A percentile compares a stretch with the other conserved stretches of the same genome.
Conservation (phyloP, 202 grass and related monocot species). For the Saccharum hybrid region DNA sequence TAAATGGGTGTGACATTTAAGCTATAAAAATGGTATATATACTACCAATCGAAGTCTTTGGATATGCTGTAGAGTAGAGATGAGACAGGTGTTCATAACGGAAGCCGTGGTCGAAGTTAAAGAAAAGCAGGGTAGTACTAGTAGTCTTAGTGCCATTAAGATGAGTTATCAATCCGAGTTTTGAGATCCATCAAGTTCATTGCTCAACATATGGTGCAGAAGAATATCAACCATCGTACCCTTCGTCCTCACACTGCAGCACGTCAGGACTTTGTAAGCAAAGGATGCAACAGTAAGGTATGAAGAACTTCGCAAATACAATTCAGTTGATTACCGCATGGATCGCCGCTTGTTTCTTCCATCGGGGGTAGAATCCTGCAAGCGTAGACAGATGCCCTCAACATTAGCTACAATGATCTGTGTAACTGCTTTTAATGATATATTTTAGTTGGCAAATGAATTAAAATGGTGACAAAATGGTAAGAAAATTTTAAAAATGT, state of each 20-base stretch:
- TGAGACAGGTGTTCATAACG: neutral
- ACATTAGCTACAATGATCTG: slow-evolving; percentile 5
- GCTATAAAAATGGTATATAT: slow-evolving; percentile 16
- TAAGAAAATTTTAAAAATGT: neutral
- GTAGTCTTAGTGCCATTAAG: slow-evolving; percentile 34
- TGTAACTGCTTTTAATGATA: slow-evolving; percentile 14
- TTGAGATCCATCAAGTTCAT: slow-evolving; percentile 73
- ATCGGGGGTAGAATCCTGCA: slow-evolving; percentile 47
- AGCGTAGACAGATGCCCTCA: slow-evolving; percentile 6
- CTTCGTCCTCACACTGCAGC: slow-evolving; percentile 64
- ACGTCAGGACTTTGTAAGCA: slow-evolving; percentile 33
- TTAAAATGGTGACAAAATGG: neutral
- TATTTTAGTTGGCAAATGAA: neutral
- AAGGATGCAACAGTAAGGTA: slow-evolving; percentile 24
- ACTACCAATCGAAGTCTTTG: slow-evolving; percentile 7
- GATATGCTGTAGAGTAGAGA: slow-evolving; percentile 5
- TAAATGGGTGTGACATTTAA: too few species aligned
- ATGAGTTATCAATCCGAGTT: slow-evolving; percentile 48
- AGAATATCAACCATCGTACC: slow-evolving; percentile 84
- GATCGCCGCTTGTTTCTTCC: slow-evolving; percentile 47
- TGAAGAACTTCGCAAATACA: slow-evolving; percentile 5
- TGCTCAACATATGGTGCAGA: slow-evolving; percentile 89
- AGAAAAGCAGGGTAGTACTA: neutral
- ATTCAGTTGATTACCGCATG: slow-evolving; percentile 56
- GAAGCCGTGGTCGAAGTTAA: neutral